Evolutionary conservation across 1,284 basidiomycete genomes (phyloP), one percentile per base, ranked within the genome.

Genomic region (Naganishia sp.): DNA sequence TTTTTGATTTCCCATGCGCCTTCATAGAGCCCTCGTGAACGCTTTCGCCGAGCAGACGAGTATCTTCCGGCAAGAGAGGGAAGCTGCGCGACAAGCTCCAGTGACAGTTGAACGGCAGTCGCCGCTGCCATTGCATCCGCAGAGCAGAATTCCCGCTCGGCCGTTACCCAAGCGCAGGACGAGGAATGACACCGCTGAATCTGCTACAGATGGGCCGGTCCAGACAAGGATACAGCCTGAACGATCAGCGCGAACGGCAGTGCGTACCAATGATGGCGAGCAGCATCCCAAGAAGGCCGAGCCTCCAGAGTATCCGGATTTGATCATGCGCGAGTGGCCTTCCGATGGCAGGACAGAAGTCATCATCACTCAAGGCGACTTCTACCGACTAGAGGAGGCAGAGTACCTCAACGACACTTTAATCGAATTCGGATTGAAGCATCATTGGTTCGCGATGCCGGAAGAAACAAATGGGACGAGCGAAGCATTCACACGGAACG

Each of bases 391-490:
- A 33, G 80, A 85, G 54, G 87, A 87, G 1, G 86, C 86, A 28
- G 90, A 94, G 75, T 97, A 89, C 75, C 82, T 99, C 55, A 99
- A 99, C 76, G 96, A 99, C 80, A 94, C 90, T 0, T 80, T 98
- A 28, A 92, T 99, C 53, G 95, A 99, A 75, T 96, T 95, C 74
- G 95, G 92, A 2, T 82, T 99, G 42, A 93, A 92, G 90, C 92
- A 74, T 57, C 88, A 81, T 0, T 21, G 44, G 3, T 52, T 42
- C 23, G 31, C 0, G 13, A 28, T 55, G 25, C 25, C 25, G 46
- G 66, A 63, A 3, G 66, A 67, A 11, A 31, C 43, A 53, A 16
- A 33, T n/a, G 50, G 31, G 43, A 23, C n/a, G 7, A 39, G 55
- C 42, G 11, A 50, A 18, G 36, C 18, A 28, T 52, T 52, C 36